Conservation (phyloP, 352 stramenopile genomes). For the Lagenidium sp. region DNA sequence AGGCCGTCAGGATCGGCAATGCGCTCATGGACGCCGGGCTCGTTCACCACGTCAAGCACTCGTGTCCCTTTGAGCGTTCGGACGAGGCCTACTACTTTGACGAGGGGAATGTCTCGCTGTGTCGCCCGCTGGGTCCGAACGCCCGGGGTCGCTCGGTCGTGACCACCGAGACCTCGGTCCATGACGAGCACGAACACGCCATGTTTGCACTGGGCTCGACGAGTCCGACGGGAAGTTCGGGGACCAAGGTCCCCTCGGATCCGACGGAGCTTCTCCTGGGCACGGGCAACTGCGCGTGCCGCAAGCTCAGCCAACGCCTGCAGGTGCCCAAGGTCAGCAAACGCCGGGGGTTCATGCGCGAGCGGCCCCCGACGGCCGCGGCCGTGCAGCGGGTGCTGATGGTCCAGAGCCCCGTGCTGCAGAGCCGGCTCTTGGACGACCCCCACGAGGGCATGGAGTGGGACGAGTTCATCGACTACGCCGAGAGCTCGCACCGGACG, state of each 20-base stretch:
- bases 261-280: conserved; percentile 5
- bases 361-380: background rate
- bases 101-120: background rate
- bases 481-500: too few relatives aligned
- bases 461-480: background rate
- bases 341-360: background rate
- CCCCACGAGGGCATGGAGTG: background rate
- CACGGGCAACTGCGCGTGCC: conserved; percentile 20
- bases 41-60: conserved; percentile 12
- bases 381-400: background rate
- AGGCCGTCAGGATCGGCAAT: conserved; percentile 17
- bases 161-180: too few relatives aligned
- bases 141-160: background rate
- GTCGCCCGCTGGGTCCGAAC: background rate
- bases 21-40: conserved; percentile 10
- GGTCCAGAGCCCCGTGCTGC: background rate
- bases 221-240: background rate
- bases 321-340: conserved; percentile 4
- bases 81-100: conserved; percentile 13
- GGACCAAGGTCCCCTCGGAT: background rate
- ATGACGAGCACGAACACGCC: background rate
- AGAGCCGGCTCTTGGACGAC: background rate
- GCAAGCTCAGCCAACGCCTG: conserved; percentile 27
- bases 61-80: conserved; percentile 4
- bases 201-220: background rate